Conservation (phyloP, 148 eudicot species). For the Tetragonia tetragonoides region DNA sequence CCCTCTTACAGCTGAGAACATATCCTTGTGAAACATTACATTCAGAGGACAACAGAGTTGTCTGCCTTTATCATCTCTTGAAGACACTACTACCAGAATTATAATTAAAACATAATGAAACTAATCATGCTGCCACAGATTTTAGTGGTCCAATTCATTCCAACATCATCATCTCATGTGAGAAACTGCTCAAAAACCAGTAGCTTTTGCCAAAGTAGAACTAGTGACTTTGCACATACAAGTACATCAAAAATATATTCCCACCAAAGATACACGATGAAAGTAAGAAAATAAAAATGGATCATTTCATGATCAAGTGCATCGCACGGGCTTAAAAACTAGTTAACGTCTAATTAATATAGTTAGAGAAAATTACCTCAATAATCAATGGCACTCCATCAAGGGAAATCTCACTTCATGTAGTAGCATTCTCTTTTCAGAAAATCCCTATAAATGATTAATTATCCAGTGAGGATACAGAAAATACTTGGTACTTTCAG, state of each 20-base stretch:
- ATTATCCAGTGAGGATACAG: constrained; percentile 7
- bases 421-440: constrained; percentile 16
- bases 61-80: constrained; percentile 29
- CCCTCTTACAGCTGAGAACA: constrained; percentile 6
- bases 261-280: not conserved
- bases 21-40: constrained; percentile 22
- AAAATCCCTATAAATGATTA: constrained; percentile 25
- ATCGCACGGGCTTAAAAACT: too few species aligned
- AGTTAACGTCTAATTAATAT: not conserved
- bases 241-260: constrained; percentile 14
- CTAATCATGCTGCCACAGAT: constrained; percentile 14
- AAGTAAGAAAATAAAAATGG: not conserved
- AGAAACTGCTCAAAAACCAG: not conserved
- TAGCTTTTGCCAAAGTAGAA: constrained; percentile 1
- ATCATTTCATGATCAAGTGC: not conserved
- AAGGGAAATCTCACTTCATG: constrained; percentile 12
- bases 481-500: not conserved
- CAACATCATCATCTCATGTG: constrained; percentile 25
- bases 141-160: constrained; percentile 29
- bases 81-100: constrained; percentile 13
- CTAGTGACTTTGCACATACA: constrained; percentile 18
- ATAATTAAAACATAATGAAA: constrained; percentile 5
- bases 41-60: constrained; percentile 25
- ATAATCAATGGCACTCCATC: constrained; percentile 10
- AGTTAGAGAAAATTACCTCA: constrained; percentile 22